phyloP scores from a whole-genome alignment of 2,329 filamentous ascomycete genomes.

The Gaeumannomyces sp. region DNA sequence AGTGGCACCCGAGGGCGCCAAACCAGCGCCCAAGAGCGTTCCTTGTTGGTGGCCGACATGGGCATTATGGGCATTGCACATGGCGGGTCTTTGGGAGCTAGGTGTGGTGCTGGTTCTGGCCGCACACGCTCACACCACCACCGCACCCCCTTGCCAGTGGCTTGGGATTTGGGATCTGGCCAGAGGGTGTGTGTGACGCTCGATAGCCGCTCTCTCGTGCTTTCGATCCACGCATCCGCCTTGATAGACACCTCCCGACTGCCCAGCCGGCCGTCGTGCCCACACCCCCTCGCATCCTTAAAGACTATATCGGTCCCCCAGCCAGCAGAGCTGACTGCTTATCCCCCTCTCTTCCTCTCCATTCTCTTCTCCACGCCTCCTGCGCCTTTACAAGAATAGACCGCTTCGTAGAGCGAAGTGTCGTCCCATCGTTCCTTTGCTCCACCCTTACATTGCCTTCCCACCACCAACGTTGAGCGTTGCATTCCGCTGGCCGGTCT shows the following conservation, averaged over 20 bases:
- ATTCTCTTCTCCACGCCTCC: conserved; percentile 25
- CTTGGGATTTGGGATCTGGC: not conserved
- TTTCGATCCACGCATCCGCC: not conserved
- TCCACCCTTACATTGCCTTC: conserved; percentile 18
- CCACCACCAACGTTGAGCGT: conserved; percentile 26
- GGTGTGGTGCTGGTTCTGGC: not conserved
- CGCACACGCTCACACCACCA: not conserved
- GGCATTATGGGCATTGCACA: not conserved
- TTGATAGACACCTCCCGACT: not conserved
- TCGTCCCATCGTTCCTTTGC: conserved; percentile 32
- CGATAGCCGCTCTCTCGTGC: not conserved
- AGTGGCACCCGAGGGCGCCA: not conserved
- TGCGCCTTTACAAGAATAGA: conserved; percentile 25
- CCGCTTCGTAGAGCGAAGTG: conserved; percentile 40
- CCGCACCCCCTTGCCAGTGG: not conserved
- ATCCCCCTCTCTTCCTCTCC: conserved; percentile 20
- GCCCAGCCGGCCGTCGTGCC: not conserved
- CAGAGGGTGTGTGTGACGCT: not conserved
- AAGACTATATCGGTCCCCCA: conserved; percentile 15
- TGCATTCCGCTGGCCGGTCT: conserved; percentile 16
- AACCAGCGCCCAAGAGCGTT: not conserved
- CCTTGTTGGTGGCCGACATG: not conserved
- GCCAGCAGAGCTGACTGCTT: conserved; percentile 14
- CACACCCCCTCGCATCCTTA: not conserved
- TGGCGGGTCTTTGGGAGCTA: not conserved